Conservation (phyloP, 2,329 filamentous ascomycete species). For the Fusarium armeniacum region DNA sequence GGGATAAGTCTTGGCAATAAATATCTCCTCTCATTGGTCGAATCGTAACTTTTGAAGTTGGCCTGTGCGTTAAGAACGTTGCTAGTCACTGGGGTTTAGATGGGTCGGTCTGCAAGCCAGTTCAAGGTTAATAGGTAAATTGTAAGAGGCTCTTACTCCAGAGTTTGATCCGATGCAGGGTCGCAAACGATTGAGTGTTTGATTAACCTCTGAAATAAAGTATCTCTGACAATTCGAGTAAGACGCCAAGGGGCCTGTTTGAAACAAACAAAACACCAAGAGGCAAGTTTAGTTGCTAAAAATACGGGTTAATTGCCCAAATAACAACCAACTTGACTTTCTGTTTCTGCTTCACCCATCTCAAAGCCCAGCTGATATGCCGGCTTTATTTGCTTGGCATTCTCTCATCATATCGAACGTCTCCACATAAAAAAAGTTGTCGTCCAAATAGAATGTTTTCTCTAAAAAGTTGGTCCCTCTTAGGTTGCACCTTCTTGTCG, state of each 20-base stretch:
- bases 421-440: constrained; percentile 27
- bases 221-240: not conserved
- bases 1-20: not conserved
- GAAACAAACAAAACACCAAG: not conserved
- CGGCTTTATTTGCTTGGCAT: not conserved
- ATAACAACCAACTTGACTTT: not conserved
- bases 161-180: constrained; percentile 1
- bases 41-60: constrained; percentile 19
- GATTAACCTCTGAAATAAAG: not conserved
- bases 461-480: not conserved
- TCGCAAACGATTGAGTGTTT: not conserved
- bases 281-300: not conserved
- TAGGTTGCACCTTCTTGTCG: constrained; percentile 4
- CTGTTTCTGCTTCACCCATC: not conserved
- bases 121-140: not conserved
- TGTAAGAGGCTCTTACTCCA: not conserved
- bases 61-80: not conserved
- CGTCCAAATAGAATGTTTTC: constrained; percentile 29
- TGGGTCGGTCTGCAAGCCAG: not conserved
- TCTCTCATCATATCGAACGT: not conserved
- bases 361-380: not conserved
- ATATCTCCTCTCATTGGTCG: not conserved
- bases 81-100: not conserved
- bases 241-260: accelerated
- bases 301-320: not conserved